These are phyloP conservation scores for Hirschioporus abietinus DNA, from an alignment of 768 basidiomycete species.

Conservation along the genomic window DNA sequence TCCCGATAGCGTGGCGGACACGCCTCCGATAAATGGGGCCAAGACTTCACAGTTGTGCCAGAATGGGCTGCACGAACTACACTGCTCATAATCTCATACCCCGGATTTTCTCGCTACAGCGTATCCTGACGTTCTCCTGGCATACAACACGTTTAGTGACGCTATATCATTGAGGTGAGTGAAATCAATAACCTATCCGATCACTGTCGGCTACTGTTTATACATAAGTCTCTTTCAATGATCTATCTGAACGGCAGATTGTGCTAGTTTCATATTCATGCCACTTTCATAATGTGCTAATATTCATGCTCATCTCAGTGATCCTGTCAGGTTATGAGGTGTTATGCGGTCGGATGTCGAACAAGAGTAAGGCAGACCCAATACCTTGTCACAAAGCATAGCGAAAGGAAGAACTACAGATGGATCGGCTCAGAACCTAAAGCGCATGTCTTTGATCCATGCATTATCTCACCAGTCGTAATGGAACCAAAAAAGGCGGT, in stretches of 20 bases:
- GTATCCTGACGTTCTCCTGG: not conserved
- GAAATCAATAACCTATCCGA: not conserved
- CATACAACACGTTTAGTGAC: not conserved
- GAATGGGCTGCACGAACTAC: not conserved
- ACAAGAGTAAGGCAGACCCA: not conserved
- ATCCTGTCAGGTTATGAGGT: not conserved
- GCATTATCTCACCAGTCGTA: not conserved
- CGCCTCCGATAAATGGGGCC: not conserved
- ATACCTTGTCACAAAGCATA: not conserved
- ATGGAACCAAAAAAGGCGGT: not conserved
- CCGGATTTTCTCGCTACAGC: not conserved
- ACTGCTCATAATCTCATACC: not conserved
- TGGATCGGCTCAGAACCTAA: not conserved
- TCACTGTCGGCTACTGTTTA: no score
- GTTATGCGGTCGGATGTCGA: not conserved
- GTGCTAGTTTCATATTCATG: not conserved
- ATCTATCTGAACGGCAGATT: not conserved
- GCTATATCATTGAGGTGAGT: not conserved
- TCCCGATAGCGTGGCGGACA: not conserved
- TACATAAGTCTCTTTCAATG: no score
- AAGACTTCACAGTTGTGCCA: not conserved
- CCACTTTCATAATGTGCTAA: not conserved
- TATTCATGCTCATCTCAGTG: not conserved
- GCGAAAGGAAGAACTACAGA: not conserved
- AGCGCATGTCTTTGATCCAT: not conserved